Evolutionary conservation across 768 basidiomycete genomes (phyloP).

Genomic region (Boletus rufocinnamomeus): DNA sequence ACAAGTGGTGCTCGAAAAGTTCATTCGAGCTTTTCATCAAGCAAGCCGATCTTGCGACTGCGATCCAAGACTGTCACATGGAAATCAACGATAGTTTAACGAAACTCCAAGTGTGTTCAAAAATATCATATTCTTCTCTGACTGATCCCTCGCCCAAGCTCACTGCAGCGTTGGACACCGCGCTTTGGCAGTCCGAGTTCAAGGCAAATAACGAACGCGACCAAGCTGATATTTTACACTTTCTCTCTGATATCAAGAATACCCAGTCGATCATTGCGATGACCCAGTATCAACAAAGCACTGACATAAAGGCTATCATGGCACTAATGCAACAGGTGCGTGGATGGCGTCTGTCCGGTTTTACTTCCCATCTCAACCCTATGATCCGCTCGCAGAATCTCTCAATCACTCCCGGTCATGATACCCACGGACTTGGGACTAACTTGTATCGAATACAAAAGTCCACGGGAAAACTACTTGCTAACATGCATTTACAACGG

Average conservation of each 20-base stretch:
- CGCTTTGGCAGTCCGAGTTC: conserved; percentile 51
- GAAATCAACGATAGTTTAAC: conserved; percentile 48
- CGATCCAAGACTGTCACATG: conserved; percentile 48
- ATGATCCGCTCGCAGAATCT: conserved; percentile 27
- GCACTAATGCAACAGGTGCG: conserved; percentile 50
- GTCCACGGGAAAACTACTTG: conserved; percentile 47
- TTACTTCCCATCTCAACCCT: conserved; percentile 5
- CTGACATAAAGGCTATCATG: conserved; percentile 47
- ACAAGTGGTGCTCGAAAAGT: conserved; percentile 44
- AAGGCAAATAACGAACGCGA: conserved; percentile 41
- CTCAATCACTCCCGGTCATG: conserved; percentile 11
- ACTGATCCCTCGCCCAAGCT: conserved; percentile 36
- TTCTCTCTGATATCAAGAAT: conserved; percentile 47
- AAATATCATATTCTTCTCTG: background rate
- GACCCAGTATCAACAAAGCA: conserved; percentile 35
- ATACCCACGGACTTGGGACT: conserved; percentile 46
- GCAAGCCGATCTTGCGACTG: conserved; percentile 45
- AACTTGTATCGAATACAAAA: conserved; percentile 55
- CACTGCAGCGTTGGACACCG: conserved; percentile 46
- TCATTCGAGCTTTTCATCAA: conserved; percentile 45
- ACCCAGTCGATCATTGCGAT: conserved; percentile 39
- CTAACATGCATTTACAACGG: conserved; percentile 49
- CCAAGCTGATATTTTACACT: conserved; percentile 43
- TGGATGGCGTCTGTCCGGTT: background rate
- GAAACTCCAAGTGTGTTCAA: conserved; percentile 45